Evolutionary conservation across 768 basidiomycete species (phyloP), one percentile per base, ranked within the genome.

Genomic region (Termitomyces sp.): DNA sequence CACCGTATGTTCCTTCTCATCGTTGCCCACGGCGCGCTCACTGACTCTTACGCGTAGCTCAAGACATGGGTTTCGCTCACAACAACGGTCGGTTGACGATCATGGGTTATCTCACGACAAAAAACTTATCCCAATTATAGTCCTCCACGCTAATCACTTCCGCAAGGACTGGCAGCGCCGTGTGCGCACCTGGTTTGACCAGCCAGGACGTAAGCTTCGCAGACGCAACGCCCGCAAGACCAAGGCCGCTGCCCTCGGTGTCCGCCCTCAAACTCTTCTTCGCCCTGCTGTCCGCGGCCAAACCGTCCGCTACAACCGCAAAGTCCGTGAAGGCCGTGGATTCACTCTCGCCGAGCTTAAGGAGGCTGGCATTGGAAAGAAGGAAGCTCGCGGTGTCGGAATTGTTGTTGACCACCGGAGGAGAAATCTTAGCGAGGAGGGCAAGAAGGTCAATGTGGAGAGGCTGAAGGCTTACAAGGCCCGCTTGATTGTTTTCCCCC

Each of bases 161-260:
- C 91, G 86, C 80, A 98, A 98, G 86, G 95, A 98, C 73, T 98
- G 95, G 95, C 96, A 98, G 75, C 83, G 87, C 68, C 89, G 89
- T 62, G 94, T 96, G 65, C 88, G 88, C 75, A 96, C 93, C 69
- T 94, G 95, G 95, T 98, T 98, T 73, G 91, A 98, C 81, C 97
- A 99, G 77, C 94, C 97, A 54, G 96, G 95, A 46, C 90, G 91
- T 71, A 98, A 98, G 79, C 89, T 94, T 73, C 90, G 92, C 72
- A 84, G 97, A 71, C 90, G 97, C 71, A 86, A 79, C 44, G 93
- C 94, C 41, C 91, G 97, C 76, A 88, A 93, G 75, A 77, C 79
- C 64, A 98, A 97, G 79, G 93, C 94, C 54, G 83, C 93, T 43
- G 72, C 84, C 57, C 88, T 97, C 54, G 97, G 97, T 64, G 91